These are phyloP conservation scores for Beauveria sp. DNA, from an alignment of 2,329 filamentous ascomycete species.

Conservation along the genomic window DNA sequence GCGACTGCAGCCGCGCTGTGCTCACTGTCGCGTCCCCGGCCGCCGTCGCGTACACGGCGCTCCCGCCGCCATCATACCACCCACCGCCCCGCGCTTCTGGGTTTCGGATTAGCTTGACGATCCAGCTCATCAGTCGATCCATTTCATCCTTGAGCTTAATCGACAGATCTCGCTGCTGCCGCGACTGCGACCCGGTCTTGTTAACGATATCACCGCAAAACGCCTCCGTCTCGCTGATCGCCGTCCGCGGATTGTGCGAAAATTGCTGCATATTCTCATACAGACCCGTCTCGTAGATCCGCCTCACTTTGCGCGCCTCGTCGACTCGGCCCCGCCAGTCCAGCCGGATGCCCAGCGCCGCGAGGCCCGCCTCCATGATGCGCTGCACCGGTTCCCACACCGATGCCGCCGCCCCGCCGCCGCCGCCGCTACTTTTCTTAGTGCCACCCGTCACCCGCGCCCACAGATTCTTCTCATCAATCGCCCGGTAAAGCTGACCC, in stretches of 20 bases:
- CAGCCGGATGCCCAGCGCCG: background rate
- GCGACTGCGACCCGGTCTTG: conserved; percentile 39
- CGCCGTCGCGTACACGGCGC: too few relatives aligned
- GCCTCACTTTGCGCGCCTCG: conserved; percentile 28
- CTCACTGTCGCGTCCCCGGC: background rate
- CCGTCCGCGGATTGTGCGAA: conserved; percentile 36
- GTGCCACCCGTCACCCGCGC: conserved; percentile 10
- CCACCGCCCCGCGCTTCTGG: background rate
- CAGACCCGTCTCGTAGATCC: conserved; percentile 40
- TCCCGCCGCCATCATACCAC: too few relatives aligned
- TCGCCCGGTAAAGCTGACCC: conserved; percentile 61
- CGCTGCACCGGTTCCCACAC: conserved; percentile 26
- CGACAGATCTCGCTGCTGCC: conserved; percentile 44
- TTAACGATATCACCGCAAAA: conserved; percentile 51
- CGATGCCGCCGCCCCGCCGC: conserved; percentile 7
- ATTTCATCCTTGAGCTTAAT: conserved; percentile 45
- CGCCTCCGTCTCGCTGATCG: conserved; percentile 43
- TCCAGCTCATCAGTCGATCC: conserved; percentile 36
- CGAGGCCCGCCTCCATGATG: conserved; percentile 27
- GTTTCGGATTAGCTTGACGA: conserved; percentile 28
- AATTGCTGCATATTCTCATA: conserved; percentile 33
- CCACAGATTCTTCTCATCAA: conserved; percentile 66
- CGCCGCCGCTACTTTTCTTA: background rate
- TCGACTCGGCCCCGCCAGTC: conserved; percentile 26
- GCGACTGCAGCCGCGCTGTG: background rate